Evolutionary conservation across 768 basidiomycete species (phyloP).

Genomic region (Termitomyces sp.): DNA sequence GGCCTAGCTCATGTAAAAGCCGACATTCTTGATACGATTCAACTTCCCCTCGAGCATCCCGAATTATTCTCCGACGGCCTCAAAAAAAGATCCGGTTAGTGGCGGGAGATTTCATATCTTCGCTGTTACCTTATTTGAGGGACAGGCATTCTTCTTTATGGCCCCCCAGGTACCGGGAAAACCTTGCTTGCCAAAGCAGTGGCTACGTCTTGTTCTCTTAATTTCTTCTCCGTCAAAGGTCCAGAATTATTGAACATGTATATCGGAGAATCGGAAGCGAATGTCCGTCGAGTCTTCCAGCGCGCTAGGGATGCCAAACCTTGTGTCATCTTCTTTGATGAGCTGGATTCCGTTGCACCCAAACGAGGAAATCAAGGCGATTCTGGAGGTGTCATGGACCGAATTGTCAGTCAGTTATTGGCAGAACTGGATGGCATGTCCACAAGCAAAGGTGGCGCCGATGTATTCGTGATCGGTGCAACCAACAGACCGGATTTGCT

Average conservation of each 20-base stretch:
- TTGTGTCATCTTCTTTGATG: constrained; percentile 96
- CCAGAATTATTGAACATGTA: constrained; percentile 98
- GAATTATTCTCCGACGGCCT: constrained; percentile 87
- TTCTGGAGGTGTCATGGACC: constrained; percentile 96
- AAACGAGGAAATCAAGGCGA: constrained; percentile 94
- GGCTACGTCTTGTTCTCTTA: constrained; percentile 89
- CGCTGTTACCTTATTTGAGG: background rate
- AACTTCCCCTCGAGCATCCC: constrained; percentile 85
- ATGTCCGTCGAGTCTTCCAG: constrained; percentile 90
- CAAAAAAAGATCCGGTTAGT: constrained; percentile 89
- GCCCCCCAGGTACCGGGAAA: constrained; percentile 95
- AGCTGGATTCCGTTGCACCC: constrained; percentile 91
- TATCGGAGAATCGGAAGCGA: constrained; percentile 97
- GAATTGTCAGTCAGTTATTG: constrained; percentile 91
- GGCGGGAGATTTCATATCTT: background rate
- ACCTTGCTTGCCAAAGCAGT: constrained; percentile 95
- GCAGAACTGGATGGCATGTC: constrained; percentile 94
- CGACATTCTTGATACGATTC: constrained; percentile 95
- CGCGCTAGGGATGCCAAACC: constrained; percentile 87
- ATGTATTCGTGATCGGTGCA: constrained; percentile 93
- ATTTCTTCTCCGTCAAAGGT: constrained; percentile 97
- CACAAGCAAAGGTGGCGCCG: constrained; percentile 47
- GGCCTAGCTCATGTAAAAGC: constrained; percentile 82
- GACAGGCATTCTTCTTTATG: constrained; percentile 84
- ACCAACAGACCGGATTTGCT: constrained; percentile 92